Evolutionary conservation across 495 filamentous ascomycete genomes (phyloP), one percentile per base, ranked within the genome.

Genomic region (Penicillium alfredii): DNA sequence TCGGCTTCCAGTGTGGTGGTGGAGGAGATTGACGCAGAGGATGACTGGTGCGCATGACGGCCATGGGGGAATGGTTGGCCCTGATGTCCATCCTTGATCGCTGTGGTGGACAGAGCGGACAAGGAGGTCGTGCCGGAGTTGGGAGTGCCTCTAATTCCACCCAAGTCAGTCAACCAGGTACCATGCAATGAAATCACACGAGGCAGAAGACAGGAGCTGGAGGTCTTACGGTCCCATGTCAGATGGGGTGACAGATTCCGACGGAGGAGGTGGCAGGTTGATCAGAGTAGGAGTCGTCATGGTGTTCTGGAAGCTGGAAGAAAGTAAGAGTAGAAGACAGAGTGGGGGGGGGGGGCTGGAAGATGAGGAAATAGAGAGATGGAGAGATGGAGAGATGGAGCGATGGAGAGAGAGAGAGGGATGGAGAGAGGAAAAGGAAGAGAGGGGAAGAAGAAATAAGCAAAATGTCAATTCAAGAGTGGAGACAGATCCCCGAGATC

Each of bases 71-170:
- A 61, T 9, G 61, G 64, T 40, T 85, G 76, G 51, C 88, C 88
- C 40, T 83, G 82, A 45, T 93, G 86, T 40, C 88, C 88, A 49
- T 95, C 88, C 63, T 93, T 95, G 68, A 92, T 92, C 30, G 88
- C 88, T 4, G 86, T 89, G 17, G 88, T 95, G 12, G 84, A 90
- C 20, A 94, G 73, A 8, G 84, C 81, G 12, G 85, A 92, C 41
- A 95, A 77, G 15, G 86, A 86, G 8, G 86, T 90, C 4, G 84
- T 89, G 16, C 82, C 80, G 35, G 84, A 89, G 44, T 87, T 93
- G 3, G 88, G 88, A n/a, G 88, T 95, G 45, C 88, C 88, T 39
- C 88, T 94, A 49, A 4, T 24, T 10, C 20, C 9, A 39, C 13
- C 22, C 29, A 25, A 18, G 35, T 51, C 30, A 54, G 45, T 40